Percentiles rank a stretch among this genome's conserved stretches.
phyloP scores from a whole-genome alignment of 148 eudicot genomes.

The Amaranthus hypochondriacus region DNA sequence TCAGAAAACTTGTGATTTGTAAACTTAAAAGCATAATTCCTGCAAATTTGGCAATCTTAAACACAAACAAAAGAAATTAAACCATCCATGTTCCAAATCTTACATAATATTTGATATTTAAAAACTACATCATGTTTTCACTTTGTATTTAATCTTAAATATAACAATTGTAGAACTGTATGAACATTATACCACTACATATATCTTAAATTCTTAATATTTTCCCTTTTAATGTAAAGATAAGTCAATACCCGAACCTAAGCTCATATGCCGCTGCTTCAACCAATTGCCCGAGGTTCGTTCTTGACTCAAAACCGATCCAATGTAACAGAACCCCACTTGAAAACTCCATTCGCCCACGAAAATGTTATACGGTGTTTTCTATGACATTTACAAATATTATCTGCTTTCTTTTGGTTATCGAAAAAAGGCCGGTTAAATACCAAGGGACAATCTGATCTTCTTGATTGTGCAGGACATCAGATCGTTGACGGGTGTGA shows the following conservation, averaged over 20 bases:
- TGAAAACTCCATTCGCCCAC: neutral
- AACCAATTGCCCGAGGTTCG: conserved; percentile 51
- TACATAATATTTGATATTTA: conserved; percentile 8
- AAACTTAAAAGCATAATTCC: neutral
- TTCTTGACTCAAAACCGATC: conserved; percentile 55
- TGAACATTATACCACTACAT: neutral
- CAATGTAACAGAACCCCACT: conserved; percentile 11
- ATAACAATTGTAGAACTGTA: conserved; percentile 11
- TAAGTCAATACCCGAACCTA: conserved; percentile 79
- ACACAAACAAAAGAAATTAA: neutral
- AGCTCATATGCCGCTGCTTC: conserved; percentile 19
- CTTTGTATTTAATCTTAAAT: conserved; percentile 17
- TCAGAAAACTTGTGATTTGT: no score
- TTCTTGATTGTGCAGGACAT: conserved; percentile 53
- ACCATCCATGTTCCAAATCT: conserved; percentile 18
- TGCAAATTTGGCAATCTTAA: conserved; percentile 1
- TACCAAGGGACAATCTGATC: conserved; percentile 45
- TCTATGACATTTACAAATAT: conserved; percentile 28
- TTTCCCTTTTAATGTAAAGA: conserved; percentile 19
- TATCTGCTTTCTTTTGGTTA: neutral
- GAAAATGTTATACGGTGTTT: conserved; percentile 16
- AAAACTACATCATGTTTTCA: conserved; percentile 6
- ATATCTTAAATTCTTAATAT: conserved; percentile 2
- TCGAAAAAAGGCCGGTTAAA: conserved; percentile 1
- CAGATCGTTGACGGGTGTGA: conserved; percentile 47